Conservation (phyloP, 176 grass and related monocot species). For the Hyparrhenia diplandra region DNA sequence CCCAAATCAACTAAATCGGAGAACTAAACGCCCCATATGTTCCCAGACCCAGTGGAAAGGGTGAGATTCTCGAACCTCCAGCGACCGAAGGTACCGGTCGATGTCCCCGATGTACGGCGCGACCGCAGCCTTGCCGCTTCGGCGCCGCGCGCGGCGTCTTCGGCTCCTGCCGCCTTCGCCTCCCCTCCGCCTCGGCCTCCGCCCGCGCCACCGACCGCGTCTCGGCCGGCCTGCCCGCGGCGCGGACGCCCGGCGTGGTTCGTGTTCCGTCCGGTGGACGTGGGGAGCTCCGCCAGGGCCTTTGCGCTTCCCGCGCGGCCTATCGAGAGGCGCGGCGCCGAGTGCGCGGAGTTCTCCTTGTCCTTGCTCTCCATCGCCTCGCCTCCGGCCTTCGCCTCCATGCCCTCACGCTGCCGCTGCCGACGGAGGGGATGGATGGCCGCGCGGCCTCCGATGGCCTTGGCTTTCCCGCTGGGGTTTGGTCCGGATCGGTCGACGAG, state of each 20-base stretch:
- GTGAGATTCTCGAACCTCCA: constrained; percentile 29
- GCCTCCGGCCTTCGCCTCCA: not conserved
- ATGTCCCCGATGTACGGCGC: constrained; percentile 27
- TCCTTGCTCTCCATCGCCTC: constrained; percentile 10
- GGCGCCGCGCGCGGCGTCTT: not conserved
- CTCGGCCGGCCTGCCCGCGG: constrained; percentile 1
- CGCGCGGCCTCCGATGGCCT: not conserved
- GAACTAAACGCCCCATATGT: not conserved
- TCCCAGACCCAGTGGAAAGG: not conserved
- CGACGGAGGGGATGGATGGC: not conserved
- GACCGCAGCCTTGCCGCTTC: constrained; percentile 6
- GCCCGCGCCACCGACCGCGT: constrained; percentile 31
- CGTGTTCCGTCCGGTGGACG: not conserved
- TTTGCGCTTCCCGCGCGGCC: not conserved
- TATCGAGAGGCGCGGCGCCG: not conserved
- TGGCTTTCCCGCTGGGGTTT: not conserved
- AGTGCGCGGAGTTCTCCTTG: constrained; percentile 12
- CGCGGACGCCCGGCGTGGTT: not conserved
- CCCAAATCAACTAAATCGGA: not conserved
- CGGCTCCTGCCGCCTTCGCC: not conserved
- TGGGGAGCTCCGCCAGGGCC: constrained; percentile 27
- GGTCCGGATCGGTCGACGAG: not conserved
- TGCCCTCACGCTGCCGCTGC: not conserved
- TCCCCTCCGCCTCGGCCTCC: constrained; percentile 13
- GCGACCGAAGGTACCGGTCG: constrained; percentile 27